Base-by-base conservation (phyloP, 345 rosid species). In the Heritiera fomes region DNA sequence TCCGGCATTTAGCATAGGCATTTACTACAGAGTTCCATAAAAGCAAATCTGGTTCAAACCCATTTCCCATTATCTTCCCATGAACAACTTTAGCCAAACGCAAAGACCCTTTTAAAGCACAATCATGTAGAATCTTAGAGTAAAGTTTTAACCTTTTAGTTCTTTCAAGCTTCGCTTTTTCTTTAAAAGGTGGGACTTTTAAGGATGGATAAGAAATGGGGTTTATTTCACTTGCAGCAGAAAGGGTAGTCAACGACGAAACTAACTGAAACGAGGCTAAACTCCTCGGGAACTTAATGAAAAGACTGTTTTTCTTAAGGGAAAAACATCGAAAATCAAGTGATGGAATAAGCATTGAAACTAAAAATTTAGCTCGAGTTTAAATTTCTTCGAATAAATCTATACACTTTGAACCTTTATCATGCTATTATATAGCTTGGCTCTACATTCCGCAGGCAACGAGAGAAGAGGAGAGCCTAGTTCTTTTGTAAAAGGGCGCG, bases 21-120 rank as follows among this genome's bases (percentile, higher is more conserved):
- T 79, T 84, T 4, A 84, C 65, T 77, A 90, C 76, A 43, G 90
- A 88, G 81, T 78, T 82, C 87, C 87, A 80, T 77, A 87, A 76
- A 83, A 75, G 75, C 75, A 71, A 71, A 71, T 71, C 75, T 14
- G 75, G 75, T 1, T 30, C 85, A n/a, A 78, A 18, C 15, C 82
- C 81, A 38, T n/a, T 73, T n/a, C 30, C 63, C 18, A 81, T 49
- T 43, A 86, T 20, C 40, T 73, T 77, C 18, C 84, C 87, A 61
- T 86, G 87, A 32, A 87, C 69, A 14, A 68, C 64, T 77, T 65
- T 83, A 7, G 87, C 90, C 11, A 71, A 50, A 18, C 38, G 45
- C 30, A 86, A 40, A 63, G 61, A 76, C 82, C 86, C 84, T 23
- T 55, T 81, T n/a, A 82, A 68, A 52, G 85, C 87, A 77, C 80